A percentile compares a stretch with the other conserved stretches of the same genome.
Conservation (phyloP, 257 asterid genomes). For the Plectranthus barbatus region DNA sequence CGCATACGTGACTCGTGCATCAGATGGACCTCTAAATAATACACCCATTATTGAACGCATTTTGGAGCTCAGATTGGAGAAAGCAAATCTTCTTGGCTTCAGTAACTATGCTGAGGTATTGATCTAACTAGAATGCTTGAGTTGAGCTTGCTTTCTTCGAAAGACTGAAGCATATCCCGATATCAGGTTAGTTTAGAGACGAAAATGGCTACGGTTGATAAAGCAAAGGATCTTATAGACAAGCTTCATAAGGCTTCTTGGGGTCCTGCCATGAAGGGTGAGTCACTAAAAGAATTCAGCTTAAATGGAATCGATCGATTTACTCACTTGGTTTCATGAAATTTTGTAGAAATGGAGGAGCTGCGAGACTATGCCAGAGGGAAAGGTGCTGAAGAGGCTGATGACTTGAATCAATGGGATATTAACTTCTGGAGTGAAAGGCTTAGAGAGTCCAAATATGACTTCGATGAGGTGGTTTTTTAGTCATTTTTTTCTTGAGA, state of each 20-base stretch:
- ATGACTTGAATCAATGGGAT: conserved; percentile 79
- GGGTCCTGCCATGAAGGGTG: conserved; percentile 32
- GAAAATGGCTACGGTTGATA: conserved; percentile 43
- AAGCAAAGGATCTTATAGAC: conserved; percentile 36
- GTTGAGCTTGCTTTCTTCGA: neutral
- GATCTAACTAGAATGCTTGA: neutral
- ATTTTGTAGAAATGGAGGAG: conserved; percentile 59
- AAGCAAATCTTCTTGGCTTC: conserved; percentile 67
- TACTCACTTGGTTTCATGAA: neutral
- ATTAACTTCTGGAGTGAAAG: conserved; percentile 81
- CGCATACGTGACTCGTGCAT: conserved; percentile 70
- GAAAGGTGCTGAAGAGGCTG: conserved; percentile 63
- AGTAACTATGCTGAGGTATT: conserved; percentile 69
- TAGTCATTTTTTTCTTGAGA: neutral
- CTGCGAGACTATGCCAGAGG: conserved; percentile 46
- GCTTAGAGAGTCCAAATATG: conserved; percentile 72
- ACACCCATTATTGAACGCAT: conserved; percentile 55
- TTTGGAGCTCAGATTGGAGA: conserved; percentile 68
- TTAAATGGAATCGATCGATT: neutral
- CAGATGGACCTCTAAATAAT: conserved; percentile 62
- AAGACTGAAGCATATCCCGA: neutral
- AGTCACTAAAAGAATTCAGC: neutral
- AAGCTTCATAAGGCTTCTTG: conserved; percentile 42
- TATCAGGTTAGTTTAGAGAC: conserved; percentile 31
- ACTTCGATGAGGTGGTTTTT: conserved; percentile 64